Evolutionary conservation across 2,329 filamentous ascomycete genomes (phyloP), one percentile per base, ranked within the genome.

Genomic region (Zasmidium citrigriseum): DNA sequence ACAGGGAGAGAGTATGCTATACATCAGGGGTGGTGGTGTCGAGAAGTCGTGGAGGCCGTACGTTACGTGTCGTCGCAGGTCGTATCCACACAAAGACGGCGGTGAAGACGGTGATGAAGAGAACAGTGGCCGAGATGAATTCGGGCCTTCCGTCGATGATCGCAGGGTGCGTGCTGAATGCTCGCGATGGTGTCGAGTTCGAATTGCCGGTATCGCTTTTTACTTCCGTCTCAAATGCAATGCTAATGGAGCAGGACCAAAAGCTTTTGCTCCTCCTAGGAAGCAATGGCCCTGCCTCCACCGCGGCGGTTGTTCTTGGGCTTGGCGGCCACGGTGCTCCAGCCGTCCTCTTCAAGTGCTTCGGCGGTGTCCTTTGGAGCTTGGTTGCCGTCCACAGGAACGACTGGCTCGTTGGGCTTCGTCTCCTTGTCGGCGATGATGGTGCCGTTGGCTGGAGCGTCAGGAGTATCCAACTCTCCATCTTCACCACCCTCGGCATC

Each of bases 341-440:
- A 83, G 63, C 81, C 81, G 52, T 83, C 81, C 10, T 82, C 80
- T 52, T 82, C 80, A 47, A 81, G 68, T 14, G 68, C 67, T 67
- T 81, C 76, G 18, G 80, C 77, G 25, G 78, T 79, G 44, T 73
- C 70, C 34, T 74, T 73, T 3, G 72, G 67, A 24, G 72, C 65
- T 14, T 73, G 66, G 16, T 69, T 65, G 27, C 60, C 64, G 60
- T 71, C 66, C 62, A 68, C 41, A 69, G 64, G 75, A 45, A 81
- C 77, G 50, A 82, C 73, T 12, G 55, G 57, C 67, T 86, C 82
- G 67, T 84, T 81, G 24, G 84, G 79, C 73, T 84, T 83, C 60
- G 79, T 77, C 29, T 76, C 77, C 72, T 84, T 83, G 72, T 83
- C 77, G 29, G 77, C 76, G 52, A 81, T 76, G 55, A 80, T 79